Percentiles rank a stretch among this genome's conserved stretches.
These are phyloP conservation scores for Neurospora terricola DNA, from an alignment of 495 filamentous ascomycete species.

Conservation along the genomic window DNA sequence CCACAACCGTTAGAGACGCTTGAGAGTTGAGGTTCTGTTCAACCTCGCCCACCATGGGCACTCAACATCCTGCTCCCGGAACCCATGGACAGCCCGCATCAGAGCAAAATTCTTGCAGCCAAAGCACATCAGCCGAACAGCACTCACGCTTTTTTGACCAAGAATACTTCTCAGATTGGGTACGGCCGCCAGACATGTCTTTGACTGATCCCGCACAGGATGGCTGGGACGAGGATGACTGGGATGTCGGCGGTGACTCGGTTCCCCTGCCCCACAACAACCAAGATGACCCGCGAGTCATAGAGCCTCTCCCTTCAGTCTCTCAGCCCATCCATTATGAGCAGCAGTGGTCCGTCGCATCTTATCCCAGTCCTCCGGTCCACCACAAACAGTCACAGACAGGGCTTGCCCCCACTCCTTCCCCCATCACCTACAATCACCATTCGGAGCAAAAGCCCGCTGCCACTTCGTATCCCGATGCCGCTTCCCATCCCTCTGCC, in stretches of 20 bases:
- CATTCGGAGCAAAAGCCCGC: not conserved
- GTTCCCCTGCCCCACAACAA: not conserved
- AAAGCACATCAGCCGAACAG: not conserved
- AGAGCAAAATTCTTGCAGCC: not conserved
- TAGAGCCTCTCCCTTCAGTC: not conserved
- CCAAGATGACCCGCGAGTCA: not conserved
- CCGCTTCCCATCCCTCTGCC: too few relatives aligned
- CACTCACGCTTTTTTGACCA: not conserved
- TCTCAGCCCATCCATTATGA: not conserved
- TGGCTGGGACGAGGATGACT: not conserved
- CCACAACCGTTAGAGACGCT: not conserved
- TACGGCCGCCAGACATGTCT: not conserved
- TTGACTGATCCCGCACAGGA: not conserved
- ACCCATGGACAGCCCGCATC: not conserved
- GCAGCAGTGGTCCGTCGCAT: not conserved
- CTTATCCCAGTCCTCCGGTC: not conserved
- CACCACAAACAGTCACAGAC: not conserved
- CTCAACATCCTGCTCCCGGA: not conserved
- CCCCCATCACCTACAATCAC: not conserved
- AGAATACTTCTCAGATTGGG: not conserved
- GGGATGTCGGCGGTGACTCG: not conserved
- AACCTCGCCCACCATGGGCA: not conserved
- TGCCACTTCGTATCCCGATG: not conserved
- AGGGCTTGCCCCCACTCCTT: not conserved
- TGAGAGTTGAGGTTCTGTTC: not conserved